phyloP scores from a whole-genome alignment of 495 filamentous ascomycete genomes.

The Annulohypoxylon bovei region DNA sequence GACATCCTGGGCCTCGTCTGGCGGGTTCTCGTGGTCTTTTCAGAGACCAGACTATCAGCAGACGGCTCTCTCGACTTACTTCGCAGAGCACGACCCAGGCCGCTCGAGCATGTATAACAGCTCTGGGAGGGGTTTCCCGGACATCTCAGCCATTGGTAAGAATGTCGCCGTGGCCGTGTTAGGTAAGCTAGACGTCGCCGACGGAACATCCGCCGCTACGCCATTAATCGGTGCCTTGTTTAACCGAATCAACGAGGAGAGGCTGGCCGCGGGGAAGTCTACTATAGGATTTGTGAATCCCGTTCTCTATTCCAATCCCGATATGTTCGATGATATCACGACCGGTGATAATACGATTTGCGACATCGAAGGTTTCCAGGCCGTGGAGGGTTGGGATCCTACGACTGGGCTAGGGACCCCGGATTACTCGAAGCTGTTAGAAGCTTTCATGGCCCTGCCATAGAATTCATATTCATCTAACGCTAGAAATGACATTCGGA shows the following conservation, averaged over 20 bases:
- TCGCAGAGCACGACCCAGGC: constrained; percentile 53
- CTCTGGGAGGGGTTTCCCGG: constrained; percentile 70
- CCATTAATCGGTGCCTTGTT: constrained; percentile 68
- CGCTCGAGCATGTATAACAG: constrained; percentile 58
- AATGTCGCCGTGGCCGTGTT: constrained; percentile 61
- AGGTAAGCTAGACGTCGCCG: constrained; percentile 53
- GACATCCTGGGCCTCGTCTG: not conserved
- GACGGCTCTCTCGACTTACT: constrained; percentile 61
- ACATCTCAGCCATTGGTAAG: constrained; percentile 72
- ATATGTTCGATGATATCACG: constrained; percentile 57
- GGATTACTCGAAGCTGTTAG: constrained; percentile 17
- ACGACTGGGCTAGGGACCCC: constrained; percentile 67
- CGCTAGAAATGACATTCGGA: no score
- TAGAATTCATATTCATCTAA: not conserved
- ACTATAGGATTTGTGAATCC: constrained; percentile 61
- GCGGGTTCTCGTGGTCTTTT: not conserved
- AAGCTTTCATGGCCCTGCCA: not conserved
- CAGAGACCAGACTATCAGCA: constrained; percentile 51
- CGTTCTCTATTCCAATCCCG: constrained; percentile 59
- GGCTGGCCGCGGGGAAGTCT: constrained; percentile 64
- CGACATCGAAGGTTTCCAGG: constrained; percentile 62
- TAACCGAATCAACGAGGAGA: constrained; percentile 71
- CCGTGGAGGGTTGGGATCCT: constrained; percentile 63
- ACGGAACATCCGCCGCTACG: constrained; percentile 68
- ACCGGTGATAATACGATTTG: constrained; percentile 65